phyloP scores from a whole-genome alignment of 805 yeast species.

The Ogataea pilisensis region DNA sequence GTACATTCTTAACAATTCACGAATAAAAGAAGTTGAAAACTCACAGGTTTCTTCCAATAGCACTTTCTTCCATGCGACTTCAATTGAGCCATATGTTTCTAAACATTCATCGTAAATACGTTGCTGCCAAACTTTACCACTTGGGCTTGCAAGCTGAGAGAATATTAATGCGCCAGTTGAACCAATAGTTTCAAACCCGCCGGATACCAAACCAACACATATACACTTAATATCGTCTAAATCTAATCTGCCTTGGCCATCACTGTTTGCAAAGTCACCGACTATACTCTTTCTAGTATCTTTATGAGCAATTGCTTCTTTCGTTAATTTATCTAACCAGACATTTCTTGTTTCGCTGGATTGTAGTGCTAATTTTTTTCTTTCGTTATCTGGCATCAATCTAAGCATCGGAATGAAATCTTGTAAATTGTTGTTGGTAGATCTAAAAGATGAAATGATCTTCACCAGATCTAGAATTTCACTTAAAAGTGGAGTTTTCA shows the following conservation, averaged over 20 bases:
- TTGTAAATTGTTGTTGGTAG: conserved; percentile 35
- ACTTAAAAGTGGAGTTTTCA: conserved; percentile 24
- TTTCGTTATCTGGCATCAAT: conserved; percentile 27
- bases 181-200: conserved; percentile 23
- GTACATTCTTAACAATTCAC: conserved; percentile 21
- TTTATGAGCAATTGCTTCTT: conserved; percentile 20
- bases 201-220: conserved; percentile 24
- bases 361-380: conserved; percentile 23
- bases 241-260: conserved; percentile 18
- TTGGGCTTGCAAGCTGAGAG: conserved; percentile 12
- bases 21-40: conserved; percentile 18
- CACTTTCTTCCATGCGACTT: conserved; percentile 16
- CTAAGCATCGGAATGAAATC: conserved; percentile 35
- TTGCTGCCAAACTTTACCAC: conserved; percentile 18
- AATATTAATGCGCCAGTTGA: conserved; percentile 17
- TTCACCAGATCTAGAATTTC: conserved; percentile 31
- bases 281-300: conserved; percentile 31
- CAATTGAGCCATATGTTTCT: conserved; percentile 12
- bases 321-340: conserved; percentile 29
- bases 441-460: conserved; percentile 29
- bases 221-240: conserved; percentile 20
- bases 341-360: conserved; percentile 28
- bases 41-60: conserved; percentile 17
- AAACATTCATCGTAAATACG: conserved; percentile 13
- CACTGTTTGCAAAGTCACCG: conserved; percentile 32